Evolutionary conservation across 441 rosid genomes (phyloP).

Genomic region (Adansonia gregorii): DNA sequence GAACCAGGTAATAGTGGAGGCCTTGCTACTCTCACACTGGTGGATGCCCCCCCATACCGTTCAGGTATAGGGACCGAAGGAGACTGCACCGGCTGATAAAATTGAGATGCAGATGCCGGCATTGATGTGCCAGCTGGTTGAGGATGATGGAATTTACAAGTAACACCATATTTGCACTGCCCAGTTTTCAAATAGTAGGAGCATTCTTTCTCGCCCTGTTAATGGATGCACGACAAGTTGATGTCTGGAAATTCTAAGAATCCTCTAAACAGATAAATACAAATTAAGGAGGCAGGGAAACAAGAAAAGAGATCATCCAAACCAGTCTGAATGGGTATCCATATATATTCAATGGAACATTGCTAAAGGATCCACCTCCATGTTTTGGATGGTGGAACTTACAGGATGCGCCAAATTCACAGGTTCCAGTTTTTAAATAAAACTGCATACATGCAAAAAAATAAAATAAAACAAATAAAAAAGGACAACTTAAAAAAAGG

Average conservation of each 20-base stretch:
- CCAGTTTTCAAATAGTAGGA: constrained; percentile 97
- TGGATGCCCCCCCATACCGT: constrained; percentile 64
- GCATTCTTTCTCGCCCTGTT: constrained; percentile 87
- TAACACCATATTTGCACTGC: constrained; percentile 93
- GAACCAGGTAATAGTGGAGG: constrained; percentile 74
- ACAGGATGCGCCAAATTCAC: constrained; percentile 98
- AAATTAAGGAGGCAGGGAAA: constrained; percentile 14
- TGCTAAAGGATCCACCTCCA: constrained; percentile 68
- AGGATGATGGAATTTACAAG: constrained; percentile 98
- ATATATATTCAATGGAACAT: constrained; percentile 61
- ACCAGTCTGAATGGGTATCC: constrained; percentile 91
- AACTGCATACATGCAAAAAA: constrained; percentile 52
- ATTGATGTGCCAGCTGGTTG: constrained; percentile 69
- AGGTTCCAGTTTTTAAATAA: constrained; percentile 86
- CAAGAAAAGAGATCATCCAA: constrained; percentile 30
- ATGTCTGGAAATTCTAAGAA: background rate
- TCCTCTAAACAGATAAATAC: constrained; percentile 2
- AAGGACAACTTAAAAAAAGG: background rate
- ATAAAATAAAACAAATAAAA: background rate
- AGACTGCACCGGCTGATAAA: constrained; percentile 91
- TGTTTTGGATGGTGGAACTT: constrained; percentile 95
- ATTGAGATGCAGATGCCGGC: constrained; percentile 85
- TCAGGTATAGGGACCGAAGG: constrained; percentile 72
- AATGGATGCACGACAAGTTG: constrained; percentile 4
- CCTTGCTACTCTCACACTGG: constrained; percentile 71